Percentiles rank a stretch among this genome's conserved stretches.
Evolutionary conservation across 2,329 filamentous ascomycete species (phyloP).

Genomic region (Verticillium alfalfae): DNA sequence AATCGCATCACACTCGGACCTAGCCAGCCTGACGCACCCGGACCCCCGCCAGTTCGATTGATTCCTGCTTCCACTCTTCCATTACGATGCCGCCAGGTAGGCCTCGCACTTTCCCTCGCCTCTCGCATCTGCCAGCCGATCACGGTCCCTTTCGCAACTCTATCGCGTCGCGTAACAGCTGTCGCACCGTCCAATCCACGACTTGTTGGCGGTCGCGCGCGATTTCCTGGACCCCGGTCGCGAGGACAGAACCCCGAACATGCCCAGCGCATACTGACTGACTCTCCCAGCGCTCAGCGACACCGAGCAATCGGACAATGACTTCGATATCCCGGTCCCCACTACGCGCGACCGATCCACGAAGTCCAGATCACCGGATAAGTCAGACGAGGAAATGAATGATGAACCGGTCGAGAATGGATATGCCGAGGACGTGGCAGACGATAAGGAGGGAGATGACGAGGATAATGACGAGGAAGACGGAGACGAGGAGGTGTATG

Average conservation of each 20-base stretch:
- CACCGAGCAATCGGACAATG: slow-evolving; percentile 23
- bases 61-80: neutral
- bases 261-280: slow-evolving; percentile 1
- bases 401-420: slow-evolving; percentile 8
- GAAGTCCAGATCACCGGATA: slow-evolving; percentile 6
- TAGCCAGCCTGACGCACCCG: neutral
- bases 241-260: neutral
- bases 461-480: slow-evolving; percentile 31
- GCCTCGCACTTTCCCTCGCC: neutral
- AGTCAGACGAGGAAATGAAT: neutral
- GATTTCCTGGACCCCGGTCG: neutral
- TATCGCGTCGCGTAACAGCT: neutral
- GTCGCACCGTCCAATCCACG: neutral
- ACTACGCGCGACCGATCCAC: slow-evolving; percentile 17
- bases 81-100: slow-evolving; percentile 11
- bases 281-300: slow-evolving; percentile 29
- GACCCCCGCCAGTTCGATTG: neutral
- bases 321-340: slow-evolving; percentile 5
- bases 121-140: neutral
- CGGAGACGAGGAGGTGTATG: slow-evolving; percentile 35
- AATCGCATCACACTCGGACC: neutral
- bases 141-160: neutral
- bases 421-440: slow-evolving; percentile 14
- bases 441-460: slow-evolving; percentile 21
- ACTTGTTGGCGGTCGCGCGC: too few species aligned